Evolutionary conservation across 2,329 filamentous ascomycete species (phyloP), one percentile per base, ranked within the genome.

Genomic region (Calonectria ilicicola): DNA sequence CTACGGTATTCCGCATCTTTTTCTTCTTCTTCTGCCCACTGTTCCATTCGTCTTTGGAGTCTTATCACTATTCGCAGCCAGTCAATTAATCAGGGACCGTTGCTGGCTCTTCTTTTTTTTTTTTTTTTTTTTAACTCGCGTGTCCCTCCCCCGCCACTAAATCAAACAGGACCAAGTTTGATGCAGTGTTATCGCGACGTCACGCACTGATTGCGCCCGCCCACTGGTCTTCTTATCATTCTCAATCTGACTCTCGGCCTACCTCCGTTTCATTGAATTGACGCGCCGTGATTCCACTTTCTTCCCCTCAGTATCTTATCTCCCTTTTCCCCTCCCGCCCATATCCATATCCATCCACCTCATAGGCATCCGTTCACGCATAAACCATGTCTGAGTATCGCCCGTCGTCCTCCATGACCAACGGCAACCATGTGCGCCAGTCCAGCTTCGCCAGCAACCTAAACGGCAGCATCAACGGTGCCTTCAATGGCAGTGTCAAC

Each of bases 181-280:
- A 46, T 38, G 26, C 63, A 56, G 65, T 49, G 65, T 65, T 72
- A 72, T 72, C 69, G 65, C 69, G 47, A 65, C 69, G 46, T 71
- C 65, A 71, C 56, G 58, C 58, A 44, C 49, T 58, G 56, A 63
- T 71, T 64, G 65, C 69, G 65, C 64, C 69, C 69, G 65, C 64
- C 56, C 35, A n/a, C 65, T 62, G 42, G 26, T 23, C 17, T 42
- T 26, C 53, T 40, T 44, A 68, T 38, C 42, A 63, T 47, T 44
- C 38, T 29, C 44, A 26, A n/a, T 38, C n/a, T 60, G 51, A 42
- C 62, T 62, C 29, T 44, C 21, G 38, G 47, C 10, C 64, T 66
- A 19, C 26, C 6, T 44, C 14, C 44, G 66, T 53, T 44, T 44
- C 27, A 29, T 19, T 32, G 21, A 49, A 38, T 62, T 62, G 21